Percentiles rank a stretch among this genome's conserved stretches.
Evolutionary conservation across 169 alveolate species (phyloP).

Genomic region (Plasmodium falciparum): DNA sequence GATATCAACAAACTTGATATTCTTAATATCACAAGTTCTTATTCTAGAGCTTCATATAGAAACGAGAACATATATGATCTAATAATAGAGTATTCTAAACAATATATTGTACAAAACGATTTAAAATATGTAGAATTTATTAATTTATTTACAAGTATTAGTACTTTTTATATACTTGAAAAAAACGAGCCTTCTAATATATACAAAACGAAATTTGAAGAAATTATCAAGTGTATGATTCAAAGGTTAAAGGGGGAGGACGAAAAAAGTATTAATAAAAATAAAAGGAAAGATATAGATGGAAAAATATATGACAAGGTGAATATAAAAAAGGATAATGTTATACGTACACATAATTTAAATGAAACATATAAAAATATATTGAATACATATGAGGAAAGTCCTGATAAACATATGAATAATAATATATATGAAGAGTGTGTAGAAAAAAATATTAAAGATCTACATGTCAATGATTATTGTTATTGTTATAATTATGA

Average conservation of each 20-base stretch:
- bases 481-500: neutral
- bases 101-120: neutral
- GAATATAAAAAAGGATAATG: neutral
- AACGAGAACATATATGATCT: constrained; percentile 17
- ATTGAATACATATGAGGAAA: no score
- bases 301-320: no score
- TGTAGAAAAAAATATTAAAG: no score
- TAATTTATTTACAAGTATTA: constrained; percentile 51
- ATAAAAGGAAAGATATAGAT: neutral
- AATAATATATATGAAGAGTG: no score
- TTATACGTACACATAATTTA: no score
- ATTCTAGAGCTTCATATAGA: constrained; percentile 40
- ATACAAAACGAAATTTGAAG: neutral
- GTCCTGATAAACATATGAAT: no score
- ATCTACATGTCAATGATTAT: neutral
- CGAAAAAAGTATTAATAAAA: neutral
- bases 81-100: constrained; percentile 9
- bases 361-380: no score
- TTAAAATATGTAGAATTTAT: constrained; percentile 63
- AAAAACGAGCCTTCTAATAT: neutral
- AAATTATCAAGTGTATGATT: neutral
- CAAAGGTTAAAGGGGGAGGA: neutral
- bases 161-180: constrained; percentile 36
- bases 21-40: constrained; percentile 61
- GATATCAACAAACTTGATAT: constrained; percentile 48